phyloP scores from a whole-genome alignment of 1,284 basidiomycete genomes.

The Pisolithus thermaeus region DNA sequence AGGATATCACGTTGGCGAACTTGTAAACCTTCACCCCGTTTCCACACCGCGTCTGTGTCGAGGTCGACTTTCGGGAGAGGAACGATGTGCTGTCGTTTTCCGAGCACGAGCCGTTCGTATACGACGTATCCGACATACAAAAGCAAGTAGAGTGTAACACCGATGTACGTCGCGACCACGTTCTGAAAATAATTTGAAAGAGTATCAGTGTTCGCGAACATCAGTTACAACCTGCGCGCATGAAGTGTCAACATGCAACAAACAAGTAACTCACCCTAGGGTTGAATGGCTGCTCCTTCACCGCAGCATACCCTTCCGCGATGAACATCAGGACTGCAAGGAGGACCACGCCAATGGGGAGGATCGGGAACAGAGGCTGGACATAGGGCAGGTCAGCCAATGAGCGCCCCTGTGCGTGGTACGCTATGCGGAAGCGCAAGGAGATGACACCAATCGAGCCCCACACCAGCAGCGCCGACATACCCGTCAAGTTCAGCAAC shows the following conservation, averaged over 20 bases:
- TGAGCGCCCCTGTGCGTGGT: constrained; percentile 34
- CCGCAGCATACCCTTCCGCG: constrained; percentile 45
- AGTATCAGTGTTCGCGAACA: too few relatives aligned
- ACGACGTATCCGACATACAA: constrained; percentile 32
- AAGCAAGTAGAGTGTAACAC: constrained; percentile 30
- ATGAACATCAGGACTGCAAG: constrained; percentile 44
- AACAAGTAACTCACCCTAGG: constrained; percentile 21
- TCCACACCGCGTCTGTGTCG: constrained; percentile 46
- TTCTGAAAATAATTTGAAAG: constrained; percentile 23
- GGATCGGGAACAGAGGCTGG: constrained; percentile 44
- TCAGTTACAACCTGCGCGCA: neutral
- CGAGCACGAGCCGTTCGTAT: constrained; percentile 27
- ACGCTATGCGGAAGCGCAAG: constrained; percentile 45
- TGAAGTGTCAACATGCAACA: neutral
- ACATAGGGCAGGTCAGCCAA: constrained; percentile 41
- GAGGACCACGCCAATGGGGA: constrained; percentile 38
- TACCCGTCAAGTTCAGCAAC: constrained; percentile 64
- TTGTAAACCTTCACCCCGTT: constrained; percentile 32
- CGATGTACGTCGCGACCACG: constrained; percentile 38
- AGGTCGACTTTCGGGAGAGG: constrained; percentile 37
- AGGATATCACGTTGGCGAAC: constrained; percentile 31
- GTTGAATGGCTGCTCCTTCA: constrained; percentile 30
- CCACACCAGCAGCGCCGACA: constrained; percentile 67
- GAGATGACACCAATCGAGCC: constrained; percentile 50
- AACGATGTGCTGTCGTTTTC: constrained; percentile 24